Evolutionary conservation across 2,329 filamentous ascomycete genomes (phyloP).

Genomic region (Hymenoscyphus salicellus): DNA sequence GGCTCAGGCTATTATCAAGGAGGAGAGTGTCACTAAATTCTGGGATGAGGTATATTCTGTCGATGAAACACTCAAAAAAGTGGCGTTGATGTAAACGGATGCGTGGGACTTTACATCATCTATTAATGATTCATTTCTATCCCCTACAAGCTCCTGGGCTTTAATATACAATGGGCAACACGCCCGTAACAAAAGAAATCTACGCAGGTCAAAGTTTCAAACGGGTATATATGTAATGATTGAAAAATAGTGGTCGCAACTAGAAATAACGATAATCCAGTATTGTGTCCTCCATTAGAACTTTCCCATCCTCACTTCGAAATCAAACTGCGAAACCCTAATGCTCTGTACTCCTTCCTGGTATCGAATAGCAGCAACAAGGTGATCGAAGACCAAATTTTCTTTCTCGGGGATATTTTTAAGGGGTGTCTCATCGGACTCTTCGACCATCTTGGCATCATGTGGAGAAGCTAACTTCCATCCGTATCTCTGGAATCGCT

Average conservation of each 20-base stretch:
- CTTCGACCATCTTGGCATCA: conserved; percentile 6
- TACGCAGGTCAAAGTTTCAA: no score
- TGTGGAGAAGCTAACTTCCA: conserved; percentile 20
- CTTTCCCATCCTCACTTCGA: neutral
- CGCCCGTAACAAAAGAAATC: no score
- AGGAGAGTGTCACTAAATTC: conserved; percentile 56
- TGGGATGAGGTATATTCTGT: no score
- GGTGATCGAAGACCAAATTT: conserved; percentile 20
- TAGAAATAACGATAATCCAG: neutral
- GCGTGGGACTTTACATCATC: no score
- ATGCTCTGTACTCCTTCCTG: conserved; percentile 7
- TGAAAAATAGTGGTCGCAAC: neutral
- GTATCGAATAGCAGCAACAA: conserved; percentile 18
- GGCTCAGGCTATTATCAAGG: conserved; percentile 56
- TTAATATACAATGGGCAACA: no score
- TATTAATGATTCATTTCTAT: no score
- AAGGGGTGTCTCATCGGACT: neutral
- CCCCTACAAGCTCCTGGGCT: no score
- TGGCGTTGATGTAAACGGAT: no score
- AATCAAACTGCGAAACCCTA: neutral
- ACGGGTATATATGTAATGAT: no score
- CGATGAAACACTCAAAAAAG: no score
- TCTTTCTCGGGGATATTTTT: conserved; percentile 2
- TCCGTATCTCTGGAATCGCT: conserved; percentile 9
- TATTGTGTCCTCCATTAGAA: neutral